Conservation (phyloP, 2,329 filamentous ascomycete genomes). For the Mollisiaceae sp. region DNA sequence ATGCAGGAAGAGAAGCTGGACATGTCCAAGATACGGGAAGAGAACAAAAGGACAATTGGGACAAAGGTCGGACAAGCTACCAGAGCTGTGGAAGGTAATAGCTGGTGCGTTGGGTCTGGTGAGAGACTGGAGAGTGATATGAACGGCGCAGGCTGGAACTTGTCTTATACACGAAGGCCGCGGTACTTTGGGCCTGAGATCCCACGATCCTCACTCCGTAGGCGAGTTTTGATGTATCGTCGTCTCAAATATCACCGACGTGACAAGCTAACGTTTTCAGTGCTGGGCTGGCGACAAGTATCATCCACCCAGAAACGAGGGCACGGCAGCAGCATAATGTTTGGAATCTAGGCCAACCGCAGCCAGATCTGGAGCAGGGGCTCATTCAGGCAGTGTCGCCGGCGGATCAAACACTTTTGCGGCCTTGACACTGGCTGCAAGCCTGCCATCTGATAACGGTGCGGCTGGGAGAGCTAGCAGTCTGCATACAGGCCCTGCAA, state of each 20-base stretch:
- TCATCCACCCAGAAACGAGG: constrained; percentile 19
- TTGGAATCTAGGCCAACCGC: constrained; percentile 28
- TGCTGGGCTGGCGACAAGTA: constrained; percentile 24
- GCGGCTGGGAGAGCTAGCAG: constrained; percentile 25
- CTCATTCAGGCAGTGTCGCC: constrained; percentile 24
- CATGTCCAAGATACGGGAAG: constrained; percentile 14
- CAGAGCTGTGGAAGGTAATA: constrained; percentile 51
- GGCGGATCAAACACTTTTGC: constrained; percentile 33
- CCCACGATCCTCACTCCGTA: constrained; percentile 32
- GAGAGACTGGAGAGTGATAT: constrained; percentile 37
- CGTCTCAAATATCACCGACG: constrained; percentile 39
- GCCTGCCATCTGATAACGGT: constrained; percentile 29
- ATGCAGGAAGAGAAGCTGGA: constrained; percentile 27
- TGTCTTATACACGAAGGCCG: constrained; percentile 32
- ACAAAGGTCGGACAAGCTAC: constrained; percentile 45
- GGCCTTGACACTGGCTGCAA: constrained; percentile 10
- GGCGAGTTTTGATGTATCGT: constrained; percentile 38
- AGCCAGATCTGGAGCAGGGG: constrained; percentile 9
- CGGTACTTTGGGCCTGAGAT: constrained; percentile 13
- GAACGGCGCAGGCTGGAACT: constrained; percentile 9
- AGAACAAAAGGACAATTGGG: constrained; percentile 36
- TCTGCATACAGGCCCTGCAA: constrained; percentile 10
- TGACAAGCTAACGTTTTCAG: constrained; percentile 41
- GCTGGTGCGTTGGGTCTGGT: constrained; percentile 38
- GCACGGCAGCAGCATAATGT: constrained; percentile 33